phyloP scores from a whole-genome alignment of 208 protist species.

The Trypanosoma avium region DNA sequence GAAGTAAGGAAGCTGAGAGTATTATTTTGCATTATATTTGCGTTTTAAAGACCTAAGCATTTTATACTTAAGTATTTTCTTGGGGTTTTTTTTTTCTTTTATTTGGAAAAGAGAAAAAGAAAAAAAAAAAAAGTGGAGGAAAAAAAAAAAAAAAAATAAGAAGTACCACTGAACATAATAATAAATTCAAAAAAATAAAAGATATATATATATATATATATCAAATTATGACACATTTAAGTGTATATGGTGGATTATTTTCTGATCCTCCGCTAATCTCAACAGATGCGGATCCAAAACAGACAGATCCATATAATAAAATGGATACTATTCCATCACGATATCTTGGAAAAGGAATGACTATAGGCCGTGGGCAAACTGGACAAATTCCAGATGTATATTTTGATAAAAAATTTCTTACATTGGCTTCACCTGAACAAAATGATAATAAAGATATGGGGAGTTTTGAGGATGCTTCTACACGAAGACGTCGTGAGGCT shows the following conservation, averaged over 20 bases:
- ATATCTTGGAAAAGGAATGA: constrained; percentile 78
- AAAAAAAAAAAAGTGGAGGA: not conserved
- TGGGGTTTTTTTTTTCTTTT: too few species aligned
- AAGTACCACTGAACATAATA: not conserved
- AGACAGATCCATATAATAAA: constrained; percentile 84
- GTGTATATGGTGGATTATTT: constrained; percentile 86
- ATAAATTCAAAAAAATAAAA: not conserved
- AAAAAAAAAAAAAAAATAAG: not conserved
- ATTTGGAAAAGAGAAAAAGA: not conserved
- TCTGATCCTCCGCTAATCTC: constrained; percentile 78
- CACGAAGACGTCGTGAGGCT: constrained; percentile 28
- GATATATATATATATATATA: too few species aligned
- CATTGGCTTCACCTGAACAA: constrained; percentile 75
- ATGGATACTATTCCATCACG: constrained; percentile 76
- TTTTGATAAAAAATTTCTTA: constrained; percentile 79
- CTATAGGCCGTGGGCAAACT: constrained; percentile 33
- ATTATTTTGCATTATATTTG: too few species aligned
- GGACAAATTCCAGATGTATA: constrained; percentile 56
- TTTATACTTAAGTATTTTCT: too few species aligned
- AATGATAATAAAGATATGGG: constrained; percentile 58
- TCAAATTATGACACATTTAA: constrained; percentile 79
- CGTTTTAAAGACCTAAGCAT: too few species aligned
- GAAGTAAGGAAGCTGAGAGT: too few species aligned
- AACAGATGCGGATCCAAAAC: constrained; percentile 59
- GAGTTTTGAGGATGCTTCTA: constrained; percentile 39